phyloP scores from a whole-genome alignment of 176 grass and related monocot genomes.

The Oropetium thomaeum region DNA sequence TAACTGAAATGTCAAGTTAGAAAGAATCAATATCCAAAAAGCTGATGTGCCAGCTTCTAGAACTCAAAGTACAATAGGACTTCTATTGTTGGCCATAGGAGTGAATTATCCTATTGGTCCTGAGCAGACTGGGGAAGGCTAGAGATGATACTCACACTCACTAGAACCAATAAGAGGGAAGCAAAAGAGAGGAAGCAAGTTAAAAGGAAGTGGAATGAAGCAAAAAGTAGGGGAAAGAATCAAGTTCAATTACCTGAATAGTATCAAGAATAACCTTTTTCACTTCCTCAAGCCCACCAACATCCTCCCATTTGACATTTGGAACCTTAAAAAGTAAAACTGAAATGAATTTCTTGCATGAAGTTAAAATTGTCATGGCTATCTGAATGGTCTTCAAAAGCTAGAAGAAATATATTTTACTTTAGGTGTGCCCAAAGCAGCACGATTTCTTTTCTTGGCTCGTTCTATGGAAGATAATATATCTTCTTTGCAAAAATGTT shows the following conservation, averaged over 20 bases:
- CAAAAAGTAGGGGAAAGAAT: background rate
- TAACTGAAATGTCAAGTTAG: constrained; percentile 51
- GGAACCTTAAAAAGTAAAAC: constrained; percentile 57
- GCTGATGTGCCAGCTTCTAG: background rate
- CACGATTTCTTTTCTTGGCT: constrained; percentile 91
- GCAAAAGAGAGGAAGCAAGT: background rate
- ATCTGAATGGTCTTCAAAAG: constrained; percentile 21
- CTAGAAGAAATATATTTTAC: constrained; percentile 45
- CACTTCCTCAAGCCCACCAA: constrained; percentile 98
- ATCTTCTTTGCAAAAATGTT: constrained; percentile 57
- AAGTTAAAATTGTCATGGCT: background rate
- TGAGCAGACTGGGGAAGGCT: background rate
- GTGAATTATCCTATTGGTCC: background rate
- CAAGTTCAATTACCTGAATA: constrained; percentile 57
- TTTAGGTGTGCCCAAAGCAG: constrained; percentile 89
- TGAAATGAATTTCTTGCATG: background rate
- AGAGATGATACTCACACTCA: background rate
- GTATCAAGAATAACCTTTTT: constrained; percentile 99
- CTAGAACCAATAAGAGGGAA: background rate
- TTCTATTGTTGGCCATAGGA: background rate
- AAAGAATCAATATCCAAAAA: constrained; percentile 31
- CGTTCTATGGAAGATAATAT: constrained; percentile 67
- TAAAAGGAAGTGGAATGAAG: background rate
- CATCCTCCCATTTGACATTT: constrained; percentile 98
- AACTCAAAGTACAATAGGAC: background rate